A percentile compares a stretch with the other conserved stretches of the same genome.
Evolutionary conservation across 768 basidiomycete species (phyloP).

Genomic region (Coprinopsis cinerea): DNA sequence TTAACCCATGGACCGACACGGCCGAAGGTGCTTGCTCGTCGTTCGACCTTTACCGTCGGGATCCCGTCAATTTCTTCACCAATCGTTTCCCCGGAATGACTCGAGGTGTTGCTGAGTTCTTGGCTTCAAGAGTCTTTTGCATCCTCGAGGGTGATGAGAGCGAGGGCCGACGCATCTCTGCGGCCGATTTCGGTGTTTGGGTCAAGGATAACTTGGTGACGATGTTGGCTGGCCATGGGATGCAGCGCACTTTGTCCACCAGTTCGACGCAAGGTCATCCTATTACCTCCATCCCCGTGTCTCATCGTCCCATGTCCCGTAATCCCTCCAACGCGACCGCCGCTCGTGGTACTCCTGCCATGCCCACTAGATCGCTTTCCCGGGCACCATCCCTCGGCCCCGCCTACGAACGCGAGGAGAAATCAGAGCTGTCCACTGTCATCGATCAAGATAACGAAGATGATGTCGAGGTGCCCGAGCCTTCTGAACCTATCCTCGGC

Average conservation of each 20-base stretch:
- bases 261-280: slow-evolving; percentile 62
- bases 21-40: slow-evolving; percentile 72
- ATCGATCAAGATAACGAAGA: slow-evolving; percentile 49
- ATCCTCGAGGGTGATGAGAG: slow-evolving; percentile 55
- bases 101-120: slow-evolving; percentile 75
- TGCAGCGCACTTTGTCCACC: slow-evolving; percentile 57
- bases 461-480: slow-evolving; percentile 36
- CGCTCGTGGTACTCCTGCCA: slow-evolving; percentile 45
- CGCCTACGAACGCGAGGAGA: slow-evolving; percentile 37
- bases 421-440: slow-evolving; percentile 46
- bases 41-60: slow-evolving; percentile 73
- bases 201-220: slow-evolving; percentile 68
- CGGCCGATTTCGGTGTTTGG: slow-evolving; percentile 85
- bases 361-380: slow-evolving; percentile 50
- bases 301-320: slow-evolving; percentile 67
- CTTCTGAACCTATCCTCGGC: slow-evolving; percentile 30
- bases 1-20: slow-evolving; percentile 97
- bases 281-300: slow-evolving; percentile 58
- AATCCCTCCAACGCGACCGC: slow-evolving; percentile 45
- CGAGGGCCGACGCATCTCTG: slow-evolving; percentile 64
- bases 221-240: slow-evolving; percentile 50
- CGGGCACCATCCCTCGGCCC: slow-evolving; percentile 60
- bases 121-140: slow-evolving; percentile 81
- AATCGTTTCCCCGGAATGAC: slow-evolving; percentile 89
- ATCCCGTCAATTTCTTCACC: slow-evolving; percentile 84